Evolutionary conservation across 331 rosid genomes (phyloP).

Genomic region (Quercus lobata): DNA sequence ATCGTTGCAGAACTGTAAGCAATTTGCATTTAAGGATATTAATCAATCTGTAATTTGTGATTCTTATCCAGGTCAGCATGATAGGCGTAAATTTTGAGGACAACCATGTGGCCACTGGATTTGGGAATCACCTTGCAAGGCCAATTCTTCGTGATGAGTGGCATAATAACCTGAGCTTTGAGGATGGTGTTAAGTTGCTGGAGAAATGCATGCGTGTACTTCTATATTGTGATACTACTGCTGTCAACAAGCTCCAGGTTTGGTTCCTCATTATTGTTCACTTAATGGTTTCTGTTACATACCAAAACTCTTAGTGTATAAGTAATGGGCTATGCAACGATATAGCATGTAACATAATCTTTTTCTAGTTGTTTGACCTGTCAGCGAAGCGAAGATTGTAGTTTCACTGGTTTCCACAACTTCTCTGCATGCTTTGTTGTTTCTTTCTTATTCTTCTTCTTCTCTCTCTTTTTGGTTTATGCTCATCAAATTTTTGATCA

Average conservation of each 20-base stretch:
- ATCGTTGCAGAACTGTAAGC: not conserved
- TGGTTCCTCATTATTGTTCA: conserved; percentile 10
- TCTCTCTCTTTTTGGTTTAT: too few species aligned
- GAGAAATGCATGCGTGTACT: conserved; percentile 96
- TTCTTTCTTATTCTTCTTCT: too few species aligned
- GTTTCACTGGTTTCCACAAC: too few species aligned
- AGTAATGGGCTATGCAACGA: not conserved
- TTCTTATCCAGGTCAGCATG: conserved; percentile 65
- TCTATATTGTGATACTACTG: conserved; percentile 82
- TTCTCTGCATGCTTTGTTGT: too few species aligned
- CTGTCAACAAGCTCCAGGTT: conserved; percentile 94
- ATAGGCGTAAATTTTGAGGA: conserved; percentile 57
- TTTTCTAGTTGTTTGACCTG: too few species aligned
- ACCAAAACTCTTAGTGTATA: not conserved
- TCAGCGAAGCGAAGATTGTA: too few species aligned
- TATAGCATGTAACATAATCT: too few species aligned
- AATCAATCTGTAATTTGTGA: not conserved
- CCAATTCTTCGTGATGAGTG: conserved; percentile 95
- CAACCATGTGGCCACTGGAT: too few species aligned
- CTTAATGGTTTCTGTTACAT: not conserved
- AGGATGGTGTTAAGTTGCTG: conserved; percentile 75
- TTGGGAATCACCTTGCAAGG: conserved; percentile 59
- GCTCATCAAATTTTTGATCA: too few species aligned
- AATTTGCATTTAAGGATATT: not conserved
- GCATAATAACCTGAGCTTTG: conserved; percentile 70